These are phyloP conservation scores for Macrolepiota fuliginosa DNA, from an alignment of 768 basidiomycete genomes.

Conservation along the genomic window DNA sequence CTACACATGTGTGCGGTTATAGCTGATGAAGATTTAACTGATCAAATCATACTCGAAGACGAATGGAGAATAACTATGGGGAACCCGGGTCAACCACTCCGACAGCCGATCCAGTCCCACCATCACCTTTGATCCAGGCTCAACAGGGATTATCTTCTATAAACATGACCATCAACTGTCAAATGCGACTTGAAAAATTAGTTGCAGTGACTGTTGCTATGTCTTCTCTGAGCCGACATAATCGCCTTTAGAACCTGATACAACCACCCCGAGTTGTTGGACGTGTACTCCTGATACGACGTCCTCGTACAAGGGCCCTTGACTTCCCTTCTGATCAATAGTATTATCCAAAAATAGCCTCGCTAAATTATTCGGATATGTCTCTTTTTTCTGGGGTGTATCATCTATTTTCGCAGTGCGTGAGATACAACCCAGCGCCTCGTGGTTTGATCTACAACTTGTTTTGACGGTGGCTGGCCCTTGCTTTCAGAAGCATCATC, in stretches of 20 bases:
- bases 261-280: neutral
- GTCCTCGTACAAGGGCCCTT: neutral
- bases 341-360: neutral
- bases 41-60: neutral
- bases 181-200: neutral
- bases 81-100: conserved; percentile 9
- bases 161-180: neutral
- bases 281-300: neutral
- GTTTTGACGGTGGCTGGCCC: neutral
- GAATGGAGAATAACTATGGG: neutral
- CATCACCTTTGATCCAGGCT: neutral
- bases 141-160: neutral
- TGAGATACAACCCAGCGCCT: neutral
- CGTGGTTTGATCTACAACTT: conserved; percentile 1
- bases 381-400: neutral
- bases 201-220: neutral
- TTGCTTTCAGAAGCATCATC: neutral
- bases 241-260: neutral
- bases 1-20: neutral
- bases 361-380: neutral
- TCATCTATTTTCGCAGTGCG: neutral
- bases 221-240: neutral
- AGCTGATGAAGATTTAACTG: neutral
- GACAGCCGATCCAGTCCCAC: conserved; percentile 15
- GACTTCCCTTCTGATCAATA: conserved; percentile 2